phyloP scores from a whole-genome alignment of 306 rosid species.

The Lagenaria siceraria region DNA sequence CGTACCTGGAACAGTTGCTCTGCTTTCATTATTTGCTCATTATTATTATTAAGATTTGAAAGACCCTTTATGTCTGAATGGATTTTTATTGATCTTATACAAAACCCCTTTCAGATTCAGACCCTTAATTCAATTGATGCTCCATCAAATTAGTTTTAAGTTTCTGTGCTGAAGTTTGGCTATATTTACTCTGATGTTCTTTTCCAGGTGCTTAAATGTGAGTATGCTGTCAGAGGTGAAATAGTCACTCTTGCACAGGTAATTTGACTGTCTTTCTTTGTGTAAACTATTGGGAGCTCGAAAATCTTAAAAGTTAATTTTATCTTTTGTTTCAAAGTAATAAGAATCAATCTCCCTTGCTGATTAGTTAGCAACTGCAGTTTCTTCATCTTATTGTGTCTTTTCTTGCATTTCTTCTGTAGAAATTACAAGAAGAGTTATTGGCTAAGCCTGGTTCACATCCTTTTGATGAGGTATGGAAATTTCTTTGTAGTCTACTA shows the following conservation, averaged over 20 bases:
- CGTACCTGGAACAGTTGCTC: background rate
- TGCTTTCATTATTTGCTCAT: background rate
- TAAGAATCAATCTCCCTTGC: background rate
- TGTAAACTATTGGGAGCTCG: background rate
- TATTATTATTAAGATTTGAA: background rate
- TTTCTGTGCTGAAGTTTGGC: background rate
- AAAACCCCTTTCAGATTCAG: background rate
- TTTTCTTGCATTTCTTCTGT: slow-evolving; percentile 15
- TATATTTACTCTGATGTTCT: background rate
- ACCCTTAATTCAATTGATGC: background rate
- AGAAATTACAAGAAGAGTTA: slow-evolving; percentile 69
- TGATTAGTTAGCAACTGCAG: background rate
- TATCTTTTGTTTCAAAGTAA: background rate
- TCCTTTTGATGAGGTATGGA: slow-evolving; percentile 77
- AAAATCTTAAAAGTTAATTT: background rate
- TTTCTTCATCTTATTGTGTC: background rate
- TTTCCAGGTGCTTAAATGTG: slow-evolving; percentile 70
- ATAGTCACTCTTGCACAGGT: slow-evolving; percentile 92
- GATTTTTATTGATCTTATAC: background rate
- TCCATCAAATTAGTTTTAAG: background rate
- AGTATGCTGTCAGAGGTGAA: slow-evolving; percentile 97
- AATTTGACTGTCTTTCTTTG: slow-evolving; percentile 9
- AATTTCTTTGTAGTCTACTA: background rate
- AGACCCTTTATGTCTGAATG: background rate
- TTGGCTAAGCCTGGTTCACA: slow-evolving; percentile 54